Base-by-base conservation (phyloP, 495 filamentous ascomycete species). In the Aspergillus coremiiformis region DNA sequence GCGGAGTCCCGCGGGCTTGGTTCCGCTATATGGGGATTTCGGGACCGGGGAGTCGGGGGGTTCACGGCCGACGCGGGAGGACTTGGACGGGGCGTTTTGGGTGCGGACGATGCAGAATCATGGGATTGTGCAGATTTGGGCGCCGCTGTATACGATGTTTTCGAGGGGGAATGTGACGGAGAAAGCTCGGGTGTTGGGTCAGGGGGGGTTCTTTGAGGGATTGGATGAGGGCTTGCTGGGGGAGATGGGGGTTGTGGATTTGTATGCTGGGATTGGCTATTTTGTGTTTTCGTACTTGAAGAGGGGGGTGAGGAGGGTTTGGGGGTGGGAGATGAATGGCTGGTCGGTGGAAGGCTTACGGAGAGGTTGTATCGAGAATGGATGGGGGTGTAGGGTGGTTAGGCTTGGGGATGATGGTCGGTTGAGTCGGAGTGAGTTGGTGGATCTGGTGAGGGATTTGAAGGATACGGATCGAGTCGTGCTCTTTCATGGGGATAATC, bases 201-300 rank as follows among this genome's bases (percentile, higher is more conserved):
- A 63, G 15, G 58, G 55, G n/a, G 29, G 24, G 7, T 53, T 19
- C 21, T 69, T 73, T 53, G 60, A 59, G 12, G 68, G 64, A 20
- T 47, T 71, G 23, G 63, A 63, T 61, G 61, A 50, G 47, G 15
- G 27, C 11, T 64, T 53, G 7, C 60, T 71, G 5, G 51, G 54
- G 1, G 73, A 73, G 21, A 67, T 67, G 15, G 74, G 71, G 45
- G 88, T 86, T 0, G 81, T 93, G 0, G 91, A 96, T 64, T 68
- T 96, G 57, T 96, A 91, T 73, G 87, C 87, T 2, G 91, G 91
- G 0, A 94, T 96, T 53, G 91, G 91, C 1, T 96, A 96, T 65
- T 96, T 96, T 65, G 78, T 85, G 14, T 92, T 95, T 56, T 83
- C 79, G 29, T 95, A 93, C 61, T 72, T 83, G 17, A 76, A 72